Evolutionary conservation across 176 grass and related monocot species (phyloP).

Genomic region (Carex parvula): DNA sequence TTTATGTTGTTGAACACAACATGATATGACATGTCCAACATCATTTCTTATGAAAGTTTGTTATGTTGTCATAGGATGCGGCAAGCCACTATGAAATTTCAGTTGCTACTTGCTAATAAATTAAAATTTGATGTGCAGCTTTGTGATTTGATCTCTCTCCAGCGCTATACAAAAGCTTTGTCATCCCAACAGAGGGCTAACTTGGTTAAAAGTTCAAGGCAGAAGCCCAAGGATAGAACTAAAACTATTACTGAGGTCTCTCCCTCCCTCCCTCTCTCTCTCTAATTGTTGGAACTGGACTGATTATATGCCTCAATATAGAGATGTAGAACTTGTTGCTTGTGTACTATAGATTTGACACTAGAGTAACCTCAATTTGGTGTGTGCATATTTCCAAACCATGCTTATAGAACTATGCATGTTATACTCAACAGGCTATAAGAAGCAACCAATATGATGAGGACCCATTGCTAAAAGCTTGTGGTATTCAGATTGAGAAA

Average conservation of each 20-base stretch:
- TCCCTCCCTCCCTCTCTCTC: conserved; percentile 1
- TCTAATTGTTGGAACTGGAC: background rate
- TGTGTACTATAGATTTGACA: background rate
- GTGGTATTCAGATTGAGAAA: conserved; percentile 56
- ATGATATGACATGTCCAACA: background rate
- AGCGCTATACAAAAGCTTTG: conserved; percentile 78
- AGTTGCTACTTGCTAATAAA: conserved; percentile 15
- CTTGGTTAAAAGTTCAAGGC: conserved; percentile 85
- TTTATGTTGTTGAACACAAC: background rate
- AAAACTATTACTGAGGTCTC: conserved; percentile 46
- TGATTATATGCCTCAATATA: background rate
- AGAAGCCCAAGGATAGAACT: conserved; percentile 79
- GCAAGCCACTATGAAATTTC: background rate
- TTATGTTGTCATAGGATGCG: background rate
- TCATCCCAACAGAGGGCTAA: conserved; percentile 55
- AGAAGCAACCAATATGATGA: conserved; percentile 47
- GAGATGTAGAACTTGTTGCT: background rate
- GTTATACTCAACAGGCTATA: conserved; percentile 45
- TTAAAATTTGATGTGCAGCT: conserved; percentile 38
- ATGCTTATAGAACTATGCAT: background rate
- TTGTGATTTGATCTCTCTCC: conserved; percentile 55
- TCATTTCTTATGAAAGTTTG: background rate
- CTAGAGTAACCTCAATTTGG: background rate
- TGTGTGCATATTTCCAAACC: background rate
- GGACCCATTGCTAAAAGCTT: conserved; percentile 58